These are phyloP conservation scores for Phytophthora macrochlamydospora DNA, from an alignment of 352 stramenopile species.

Conservation along the genomic window DNA sequence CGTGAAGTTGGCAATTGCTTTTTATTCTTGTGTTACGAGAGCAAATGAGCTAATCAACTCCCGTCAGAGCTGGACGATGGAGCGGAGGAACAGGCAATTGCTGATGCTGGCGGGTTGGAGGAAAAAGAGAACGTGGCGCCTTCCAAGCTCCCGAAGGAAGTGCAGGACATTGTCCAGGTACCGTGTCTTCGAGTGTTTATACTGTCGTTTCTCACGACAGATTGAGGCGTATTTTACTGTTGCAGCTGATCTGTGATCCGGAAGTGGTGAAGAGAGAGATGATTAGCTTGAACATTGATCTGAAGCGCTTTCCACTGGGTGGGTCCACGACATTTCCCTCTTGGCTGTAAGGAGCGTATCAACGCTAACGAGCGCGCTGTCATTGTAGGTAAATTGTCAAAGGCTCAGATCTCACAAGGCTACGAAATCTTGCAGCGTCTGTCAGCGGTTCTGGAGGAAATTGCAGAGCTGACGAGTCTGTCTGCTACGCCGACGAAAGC, in stretches of 20 bases:
- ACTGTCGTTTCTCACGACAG: no score
- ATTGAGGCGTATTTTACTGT: no score
- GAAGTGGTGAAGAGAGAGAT: slow-evolving; percentile 55
- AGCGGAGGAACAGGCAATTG: slow-evolving; percentile 31
- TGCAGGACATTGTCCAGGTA: slow-evolving; percentile 52
- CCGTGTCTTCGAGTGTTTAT: no score
- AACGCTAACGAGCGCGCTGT: background rate
- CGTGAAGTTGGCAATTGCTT: slow-evolving; percentile 4
- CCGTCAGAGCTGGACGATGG: slow-evolving; percentile 43
- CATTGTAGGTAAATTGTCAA: slow-evolving; percentile 46
- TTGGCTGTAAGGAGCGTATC: no score
- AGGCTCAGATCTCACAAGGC: slow-evolving; percentile 64
- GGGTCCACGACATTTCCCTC: background rate
- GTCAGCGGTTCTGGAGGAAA: slow-evolving; percentile 44
- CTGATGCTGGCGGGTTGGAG: slow-evolving; percentile 20
- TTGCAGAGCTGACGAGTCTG: slow-evolving; percentile 34
- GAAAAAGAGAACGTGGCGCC: slow-evolving; percentile 31
- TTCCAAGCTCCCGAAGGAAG: slow-evolving; percentile 33
- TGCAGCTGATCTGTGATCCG: slow-evolving; percentile 56
- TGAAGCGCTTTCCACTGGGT: slow-evolving; percentile 61
- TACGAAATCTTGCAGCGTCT: slow-evolving; percentile 62
- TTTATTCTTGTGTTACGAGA: no score
- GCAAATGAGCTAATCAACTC: no score
- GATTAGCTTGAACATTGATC: slow-evolving; percentile 50
- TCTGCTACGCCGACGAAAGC: slow-evolving; percentile 10